These are phyloP conservation scores for Plasmodium reichenowi DNA, from an alignment of 169 alveolate genomes.

Conservation along the genomic window DNA sequence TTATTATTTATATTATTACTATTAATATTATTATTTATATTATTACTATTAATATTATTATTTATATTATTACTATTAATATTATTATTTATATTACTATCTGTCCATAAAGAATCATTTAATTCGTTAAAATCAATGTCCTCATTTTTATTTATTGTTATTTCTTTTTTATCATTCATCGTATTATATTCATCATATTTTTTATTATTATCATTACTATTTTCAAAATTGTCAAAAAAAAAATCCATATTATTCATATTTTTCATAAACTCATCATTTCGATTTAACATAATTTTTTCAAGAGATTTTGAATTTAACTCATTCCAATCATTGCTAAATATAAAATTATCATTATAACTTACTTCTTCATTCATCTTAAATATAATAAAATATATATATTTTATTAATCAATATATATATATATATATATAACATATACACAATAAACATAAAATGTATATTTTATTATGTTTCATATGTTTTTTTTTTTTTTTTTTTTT, in stretches of 20 bases:
- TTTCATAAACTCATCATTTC: not conserved
- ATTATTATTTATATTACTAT: not conserved
- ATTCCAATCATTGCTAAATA: conserved; percentile 26
- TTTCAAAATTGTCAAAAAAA: conserved; percentile 30
- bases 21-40: not conserved
- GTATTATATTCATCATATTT: not conserved
- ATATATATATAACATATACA: not conserved
- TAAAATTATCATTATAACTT: conserved; percentile 4
- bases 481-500: no score
- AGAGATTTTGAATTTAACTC: not conserved
- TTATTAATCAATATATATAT: not conserved
- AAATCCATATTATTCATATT: conserved; percentile 35
- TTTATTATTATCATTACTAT: conserved; percentile 1
- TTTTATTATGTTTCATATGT: no score
- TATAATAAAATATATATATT: not conserved
- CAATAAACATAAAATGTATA: not conserved
- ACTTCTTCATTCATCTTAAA: conserved; percentile 8
- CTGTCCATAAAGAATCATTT: conserved; percentile 25
- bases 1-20: not conserved
- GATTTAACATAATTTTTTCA: conserved; percentile 8
- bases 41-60: not conserved
- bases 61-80: not conserved
- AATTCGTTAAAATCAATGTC: not conserved
- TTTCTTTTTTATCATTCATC: not conserved
- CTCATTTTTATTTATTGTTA: not conserved